Base-by-base conservation (phyloP, 2,329 filamentous ascomycete genomes). In the Xylaria sp. region DNA sequence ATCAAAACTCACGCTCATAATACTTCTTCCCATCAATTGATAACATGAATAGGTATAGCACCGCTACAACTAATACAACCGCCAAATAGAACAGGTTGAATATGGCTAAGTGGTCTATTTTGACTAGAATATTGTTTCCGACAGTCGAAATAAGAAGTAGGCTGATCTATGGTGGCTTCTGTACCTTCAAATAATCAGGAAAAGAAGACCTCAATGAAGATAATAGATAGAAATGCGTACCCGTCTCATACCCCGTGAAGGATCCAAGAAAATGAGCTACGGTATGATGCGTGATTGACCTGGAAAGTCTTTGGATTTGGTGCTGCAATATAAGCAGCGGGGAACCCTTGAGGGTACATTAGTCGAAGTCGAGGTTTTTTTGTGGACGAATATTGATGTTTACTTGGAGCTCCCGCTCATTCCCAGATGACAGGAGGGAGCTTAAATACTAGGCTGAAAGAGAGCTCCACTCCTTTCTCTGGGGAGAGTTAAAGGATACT, bases 241-340 rank as follows among this genome's bases (percentile, higher is more conserved):
- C n/a, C 2, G n/a, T 13, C n/a, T 17, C 27, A 49, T 36, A 5
- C n/a, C 20, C 27, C 47, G 20, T 31, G 20, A 9, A 20, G 15
- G 17, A 29, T 5, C 17, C 15, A 15, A 5, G 36, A 61, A 39
- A 15, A 10, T 47, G 27, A 54, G 29, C 31, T 47, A 29, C 15
- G 15, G 20, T 6, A 11, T 33, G 6, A 44, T 56, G 60, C 31
- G 33, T 38, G 29, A 45, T 15, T 54, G n/a, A 15, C 29, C 7
- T 20, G 9, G n/a, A 27, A 17, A 25, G n/a, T 36, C 44, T 15
- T 33, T 27, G 0, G 51, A 51, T 25, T 17, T 36, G 2, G 36
- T 15, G 36, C 15, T 49, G 13, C 22, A 44, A 44, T 57, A 44
- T 39, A 61, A 62, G 36, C 25, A 61, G 17, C 36, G 36, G 63